Evolutionary conservation across 805 yeast species (phyloP).

Genomic region (Ogataea degrootiae): DNA sequence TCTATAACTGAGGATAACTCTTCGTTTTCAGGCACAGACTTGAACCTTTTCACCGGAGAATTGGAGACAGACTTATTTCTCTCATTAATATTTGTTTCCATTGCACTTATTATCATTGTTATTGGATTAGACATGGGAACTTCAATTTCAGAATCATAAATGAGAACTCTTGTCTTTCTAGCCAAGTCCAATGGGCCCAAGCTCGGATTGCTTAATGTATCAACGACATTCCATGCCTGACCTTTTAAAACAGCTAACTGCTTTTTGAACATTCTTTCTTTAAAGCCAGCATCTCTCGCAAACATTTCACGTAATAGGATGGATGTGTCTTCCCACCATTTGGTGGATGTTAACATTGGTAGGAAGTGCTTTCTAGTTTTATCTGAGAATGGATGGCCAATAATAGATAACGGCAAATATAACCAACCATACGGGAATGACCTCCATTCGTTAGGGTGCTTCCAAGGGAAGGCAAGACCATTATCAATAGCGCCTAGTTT

Average conservation of each 20-base stretch:
- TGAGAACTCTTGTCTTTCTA: constrained; percentile 49
- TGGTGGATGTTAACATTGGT: constrained; percentile 51
- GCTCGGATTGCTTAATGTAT: constrained; percentile 48
- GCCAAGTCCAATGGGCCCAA: constrained; percentile 69
- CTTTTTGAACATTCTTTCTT: constrained; percentile 58
- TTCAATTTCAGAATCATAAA: constrained; percentile 58
- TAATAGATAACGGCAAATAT: constrained; percentile 55
- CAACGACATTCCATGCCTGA: constrained; percentile 72
- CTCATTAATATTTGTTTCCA: constrained; percentile 34
- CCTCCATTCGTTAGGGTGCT: constrained; percentile 78
- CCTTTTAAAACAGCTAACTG: constrained; percentile 73
- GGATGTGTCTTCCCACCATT: constrained; percentile 69
- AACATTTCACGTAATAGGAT: constrained; percentile 43
- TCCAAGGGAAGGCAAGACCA: constrained; percentile 75
- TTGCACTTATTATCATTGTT: constrained; percentile 37
- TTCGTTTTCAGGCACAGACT: neutral
- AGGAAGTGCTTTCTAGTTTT: constrained; percentile 52
- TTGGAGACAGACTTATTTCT: neutral
- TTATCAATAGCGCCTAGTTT: constrained; percentile 71
- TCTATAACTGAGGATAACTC: neutral
- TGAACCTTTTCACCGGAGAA: neutral
- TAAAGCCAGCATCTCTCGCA: constrained; percentile 55
- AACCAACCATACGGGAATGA: constrained; percentile 79
- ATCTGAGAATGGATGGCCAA: constrained; percentile 63
- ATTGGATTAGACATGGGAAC: constrained; percentile 44